Evolutionary conservation across 768 basidiomycete genomes (phyloP).

Genomic region (Auriscalpium microsporum): DNA sequence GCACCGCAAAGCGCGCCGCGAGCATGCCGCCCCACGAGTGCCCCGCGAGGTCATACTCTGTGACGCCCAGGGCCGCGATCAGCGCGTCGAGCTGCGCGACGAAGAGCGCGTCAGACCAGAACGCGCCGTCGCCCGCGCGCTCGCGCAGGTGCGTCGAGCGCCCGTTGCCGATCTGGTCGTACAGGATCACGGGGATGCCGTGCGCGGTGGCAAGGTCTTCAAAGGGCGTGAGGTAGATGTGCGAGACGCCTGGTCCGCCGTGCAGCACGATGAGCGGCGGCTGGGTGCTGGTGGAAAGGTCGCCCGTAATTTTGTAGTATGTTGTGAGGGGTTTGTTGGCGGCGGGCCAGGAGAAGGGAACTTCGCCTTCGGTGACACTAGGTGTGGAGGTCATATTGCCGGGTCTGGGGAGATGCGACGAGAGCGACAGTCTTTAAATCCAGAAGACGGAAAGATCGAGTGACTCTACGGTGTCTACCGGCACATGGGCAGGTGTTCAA

Average conservation of each 20-base stretch:
- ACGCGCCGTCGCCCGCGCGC: conserved; percentile 30
- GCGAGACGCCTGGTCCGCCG: conserved; percentile 44
- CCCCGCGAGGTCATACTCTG: conserved; percentile 4
- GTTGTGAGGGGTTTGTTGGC: conserved; percentile 32
- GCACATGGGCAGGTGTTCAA: no score
- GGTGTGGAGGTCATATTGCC: not conserved
- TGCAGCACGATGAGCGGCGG: conserved; percentile 44
- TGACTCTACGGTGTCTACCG: no score
- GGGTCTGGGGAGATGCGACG: conserved; percentile 5
- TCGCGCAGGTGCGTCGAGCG: conserved; percentile 45
- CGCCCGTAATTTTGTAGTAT: conserved; percentile 40
- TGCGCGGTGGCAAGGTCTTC: conserved; percentile 29
- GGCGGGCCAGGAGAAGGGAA: conserved; percentile 19
- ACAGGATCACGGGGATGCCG: conserved; percentile 41
- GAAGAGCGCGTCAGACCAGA: conserved; percentile 46
- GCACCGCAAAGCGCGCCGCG: conserved; percentile 20
- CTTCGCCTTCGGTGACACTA: conserved; percentile 21
- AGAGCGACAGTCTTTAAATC: not conserved
- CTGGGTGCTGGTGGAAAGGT: conserved; percentile 26
- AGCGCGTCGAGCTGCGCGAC: conserved; percentile 39
- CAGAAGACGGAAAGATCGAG: no score
- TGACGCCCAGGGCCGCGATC: conserved; percentile 30
- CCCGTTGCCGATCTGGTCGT: conserved; percentile 46
- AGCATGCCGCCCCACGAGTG: conserved; percentile 37
- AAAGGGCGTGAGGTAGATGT: conserved; percentile 32